Evolutionary conservation across 2,329 filamentous ascomycete genomes (phyloP), one percentile per base, ranked within the genome.

Genomic region (Colletotrichum tropicale): DNA sequence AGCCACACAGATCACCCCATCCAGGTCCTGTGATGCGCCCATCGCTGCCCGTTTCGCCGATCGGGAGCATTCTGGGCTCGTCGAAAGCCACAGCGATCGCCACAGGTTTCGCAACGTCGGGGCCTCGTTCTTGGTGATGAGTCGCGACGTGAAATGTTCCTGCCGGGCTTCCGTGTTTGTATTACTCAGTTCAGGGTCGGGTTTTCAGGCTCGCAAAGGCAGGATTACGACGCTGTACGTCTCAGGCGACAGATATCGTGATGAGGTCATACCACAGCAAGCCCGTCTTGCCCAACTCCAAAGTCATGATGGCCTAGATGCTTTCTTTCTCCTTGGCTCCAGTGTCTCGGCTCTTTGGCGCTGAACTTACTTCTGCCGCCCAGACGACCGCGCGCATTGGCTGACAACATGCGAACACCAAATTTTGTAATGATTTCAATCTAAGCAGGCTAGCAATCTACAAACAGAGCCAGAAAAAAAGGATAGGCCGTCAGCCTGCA

Each of bases 51-150:
- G 6, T 6, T 56, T 55, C 6, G 21, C 26, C 66, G 76, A 67
- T 76, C 75, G 15, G 26, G 55, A 30, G 56, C 43, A 58, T 24
- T 61, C 66, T 76, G 28, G 66, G 66, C 43, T 43, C 69, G 43
- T 15, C 7, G 26, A 52, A 73, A 75, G 74, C 74, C 70, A 76
- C 74, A 76, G 18, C 70, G 43, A 68, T 76, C 74, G 74, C 70
- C 70, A 76, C 70, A 76, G 38, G 43, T 52, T 52, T 24, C 43
- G 26, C 38, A 7, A 32, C 16, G 21, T 52, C 24, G 13, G 61
- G 21, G 32, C 21, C 6, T 64, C n/a, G 9, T 24, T 28, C n/a
- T 66, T 66, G 21, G 24, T 61, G 26, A 3, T 24, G 58, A 61
- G 28, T 9, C 28, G 48, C 66, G 52, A 61, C 26, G n/a, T 43